Evolutionary conservation across 202 grass and related monocot species (phyloP).

Genomic region (Carex arenaria): DNA sequence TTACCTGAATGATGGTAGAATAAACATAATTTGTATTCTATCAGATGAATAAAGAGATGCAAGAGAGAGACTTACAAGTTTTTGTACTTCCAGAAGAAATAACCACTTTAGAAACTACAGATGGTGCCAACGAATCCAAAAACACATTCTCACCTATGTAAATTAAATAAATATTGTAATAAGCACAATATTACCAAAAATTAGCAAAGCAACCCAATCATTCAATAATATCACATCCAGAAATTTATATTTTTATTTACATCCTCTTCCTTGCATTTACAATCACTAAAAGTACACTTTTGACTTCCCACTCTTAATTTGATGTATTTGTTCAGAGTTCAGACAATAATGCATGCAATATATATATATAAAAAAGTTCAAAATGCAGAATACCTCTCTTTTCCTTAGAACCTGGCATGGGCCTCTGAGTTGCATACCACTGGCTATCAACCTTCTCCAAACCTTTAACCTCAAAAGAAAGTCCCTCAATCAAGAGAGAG

Average conservation of each 20-base stretch:
- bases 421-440: conserved; percentile 75
- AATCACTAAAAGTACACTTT: not conserved
- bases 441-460: conserved; percentile 88
- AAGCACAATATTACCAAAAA: conserved; percentile 11
- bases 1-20: conserved; percentile 21
- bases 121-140: conserved; percentile 53
- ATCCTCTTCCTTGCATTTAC: not conserved
- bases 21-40: conserved; percentile 1
- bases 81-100: conserved; percentile 65
- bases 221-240: not conserved
- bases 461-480: conserved; percentile 79
- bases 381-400: conserved; percentile 57
- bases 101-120: conserved; percentile 70
- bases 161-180: conserved; percentile 22
- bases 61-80: conserved; percentile 58
- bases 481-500: conserved; percentile 62
- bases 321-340: not conserved
- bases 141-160: conserved; percentile 71
- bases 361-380: not conserved
- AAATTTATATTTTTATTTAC: not conserved
- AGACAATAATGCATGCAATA: not conserved
- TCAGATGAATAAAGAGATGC: not conserved
- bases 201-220: not conserved
- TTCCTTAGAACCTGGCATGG: conserved; percentile 64
- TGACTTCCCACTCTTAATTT: not conserved